A percentile compares a stretch with the other conserved stretches of the same genome.
Conservation (phyloP, 495 filamentous ascomycete genomes). For the Daldinia concentrica region DNA sequence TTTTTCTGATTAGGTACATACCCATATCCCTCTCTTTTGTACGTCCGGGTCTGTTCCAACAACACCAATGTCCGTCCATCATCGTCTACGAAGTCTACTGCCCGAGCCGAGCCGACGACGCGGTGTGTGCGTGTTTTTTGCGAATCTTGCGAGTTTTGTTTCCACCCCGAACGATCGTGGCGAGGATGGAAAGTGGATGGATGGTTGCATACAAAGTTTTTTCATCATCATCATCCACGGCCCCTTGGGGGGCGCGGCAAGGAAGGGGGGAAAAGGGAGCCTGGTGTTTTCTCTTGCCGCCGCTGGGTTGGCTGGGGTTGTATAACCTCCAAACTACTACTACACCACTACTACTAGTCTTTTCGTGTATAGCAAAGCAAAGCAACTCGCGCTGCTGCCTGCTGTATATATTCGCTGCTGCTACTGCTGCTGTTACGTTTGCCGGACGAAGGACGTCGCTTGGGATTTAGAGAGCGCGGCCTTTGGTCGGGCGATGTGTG, state of each 20-base stretch:
- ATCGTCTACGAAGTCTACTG: conserved; percentile 10
- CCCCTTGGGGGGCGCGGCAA: neutral
- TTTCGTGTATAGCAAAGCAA: conserved; percentile 34
- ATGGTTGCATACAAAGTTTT: neutral
- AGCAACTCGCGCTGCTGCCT: conserved; percentile 21
- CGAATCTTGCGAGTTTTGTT: neutral
- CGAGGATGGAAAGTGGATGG: neutral
- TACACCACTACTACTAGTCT: no score
- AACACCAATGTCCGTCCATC: neutral
- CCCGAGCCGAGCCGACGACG: conserved; percentile 4
- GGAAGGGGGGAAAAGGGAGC: neutral
- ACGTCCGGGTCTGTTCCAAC: neutral
- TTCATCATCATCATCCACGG: neutral
- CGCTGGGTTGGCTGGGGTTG: conserved; percentile 7
- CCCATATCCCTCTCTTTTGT: conserved; percentile 6
- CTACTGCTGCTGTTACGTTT: neutral
- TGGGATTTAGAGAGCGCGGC: neutral
- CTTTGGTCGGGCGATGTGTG: neutral
- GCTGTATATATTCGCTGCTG: conserved; percentile 32
- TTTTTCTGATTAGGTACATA: conserved; percentile 4
- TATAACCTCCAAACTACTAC: conserved; percentile 20
- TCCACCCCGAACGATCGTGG: neutral
- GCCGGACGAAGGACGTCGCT: neutral
- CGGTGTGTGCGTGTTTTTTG: neutral
- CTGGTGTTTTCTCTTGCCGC: neutral